Percentiles rank a stretch among this genome's conserved stretches.
phyloP scores from a whole-genome alignment of 2,329 filamentous ascomycete species.

The Septoria petroselini region DNA sequence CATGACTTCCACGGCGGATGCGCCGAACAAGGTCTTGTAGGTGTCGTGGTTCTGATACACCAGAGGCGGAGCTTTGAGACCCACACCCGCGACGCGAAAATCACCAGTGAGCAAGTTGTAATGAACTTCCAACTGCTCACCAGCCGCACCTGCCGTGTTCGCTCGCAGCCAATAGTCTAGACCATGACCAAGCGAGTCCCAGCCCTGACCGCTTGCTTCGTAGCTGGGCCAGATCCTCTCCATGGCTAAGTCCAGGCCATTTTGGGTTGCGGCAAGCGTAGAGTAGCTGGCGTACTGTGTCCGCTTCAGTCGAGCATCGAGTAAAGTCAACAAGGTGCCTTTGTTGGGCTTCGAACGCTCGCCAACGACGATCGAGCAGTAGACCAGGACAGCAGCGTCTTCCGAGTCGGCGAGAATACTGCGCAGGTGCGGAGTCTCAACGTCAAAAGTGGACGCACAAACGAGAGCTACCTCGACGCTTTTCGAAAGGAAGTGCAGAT shows the following conservation, averaged over 20 bases:
- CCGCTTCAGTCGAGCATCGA: slow-evolving; percentile 16
- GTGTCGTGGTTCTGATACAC: slow-evolving; percentile 46
- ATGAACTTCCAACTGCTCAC: slow-evolving; percentile 24
- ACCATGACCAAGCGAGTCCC: neutral
- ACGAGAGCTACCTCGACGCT: slow-evolving; percentile 56
- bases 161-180: slow-evolving; percentile 10
- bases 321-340: neutral
- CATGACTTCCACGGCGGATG: slow-evolving; percentile 50
- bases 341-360: slow-evolving; percentile 18
- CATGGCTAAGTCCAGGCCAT: slow-evolving; percentile 24
- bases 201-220: neutral
- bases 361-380: slow-evolving; percentile 19
- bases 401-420: slow-evolving; percentile 18
- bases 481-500: slow-evolving; percentile 32
- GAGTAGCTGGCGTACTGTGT: slow-evolving; percentile 19
- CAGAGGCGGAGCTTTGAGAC: slow-evolving; percentile 53
- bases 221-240: slow-evolving; percentile 42
- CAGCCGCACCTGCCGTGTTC: neutral
- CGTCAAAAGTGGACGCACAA: slow-evolving; percentile 51
- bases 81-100: slow-evolving; percentile 49
- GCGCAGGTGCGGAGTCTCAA: slow-evolving; percentile 21
- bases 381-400: slow-evolving; percentile 22
- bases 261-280: slow-evolving; percentile 1
- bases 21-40: slow-evolving; percentile 54
- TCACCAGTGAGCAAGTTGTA: slow-evolving; percentile 50